Base-by-base conservation (phyloP, 345 rosid genomes). In the Camelina hispida region DNA sequence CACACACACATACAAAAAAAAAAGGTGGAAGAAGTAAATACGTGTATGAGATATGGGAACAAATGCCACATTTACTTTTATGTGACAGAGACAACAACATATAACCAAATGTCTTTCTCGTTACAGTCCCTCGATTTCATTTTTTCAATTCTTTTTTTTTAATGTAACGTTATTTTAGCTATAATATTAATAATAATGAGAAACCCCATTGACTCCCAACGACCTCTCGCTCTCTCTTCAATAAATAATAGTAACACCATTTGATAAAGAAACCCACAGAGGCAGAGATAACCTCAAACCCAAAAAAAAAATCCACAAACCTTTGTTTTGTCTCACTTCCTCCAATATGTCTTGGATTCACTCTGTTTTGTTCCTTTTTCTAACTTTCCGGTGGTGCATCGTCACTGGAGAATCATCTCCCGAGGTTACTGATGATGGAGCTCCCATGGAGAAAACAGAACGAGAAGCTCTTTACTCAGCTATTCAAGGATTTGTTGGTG, bases 401-500 rank as follows among this genome's bases (percentile, higher is more conserved):
- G 37, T 34, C 37, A 0, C 54, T 46, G 78, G 34, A 5, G 66
- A 57, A 59, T 67, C 68, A 52, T 48, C 73, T 96, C 76, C 75
- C 56, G 71, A 77, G 48, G 76, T 70, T 48, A 71, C 66, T 2
- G 47, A 64, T 62, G 35, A 23, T 73, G 78, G 62, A 56, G 87
- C 91, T 85, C 90, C 92, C 38, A 94, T 91, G 99, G 86, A 82
- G 74, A 73, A 69, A 82, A 77, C 81, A 51, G 97, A 95, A 79
- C 72, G 71, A 81, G 85, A 75, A 64, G 91, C 93, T 15, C 83
- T 95, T 23, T 95, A 85, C 81, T 70, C 84, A 57, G 88, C 88
- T 1, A 82, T 95, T 40, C 88, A 87, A 80, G 99, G 99, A 38
- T 91, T 95, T 73, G 92, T 87, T 16, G 97, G 99, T 51, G 76